Percentiles rank a stretch among this genome's conserved stretches.
Evolutionary conservation across 768 basidiomycete genomes (phyloP).

Genomic region (Suillus fuscotomentosus): DNA sequence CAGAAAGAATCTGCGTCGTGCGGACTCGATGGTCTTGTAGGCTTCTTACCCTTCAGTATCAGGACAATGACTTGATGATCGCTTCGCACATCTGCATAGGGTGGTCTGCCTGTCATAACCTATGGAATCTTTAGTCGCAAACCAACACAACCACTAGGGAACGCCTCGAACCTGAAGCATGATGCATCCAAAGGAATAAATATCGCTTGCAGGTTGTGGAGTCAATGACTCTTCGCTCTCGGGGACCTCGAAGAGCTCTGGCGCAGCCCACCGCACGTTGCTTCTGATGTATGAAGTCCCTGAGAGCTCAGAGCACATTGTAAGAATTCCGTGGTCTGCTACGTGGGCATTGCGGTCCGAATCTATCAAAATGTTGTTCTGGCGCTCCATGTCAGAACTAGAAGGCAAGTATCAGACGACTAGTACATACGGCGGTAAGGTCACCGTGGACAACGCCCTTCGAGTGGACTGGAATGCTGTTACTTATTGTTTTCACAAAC

Average conservation of each 20-base stretch:
- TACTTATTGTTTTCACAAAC: neutral
- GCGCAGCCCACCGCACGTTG: conserved; percentile 44
- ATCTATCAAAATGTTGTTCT: conserved; percentile 38
- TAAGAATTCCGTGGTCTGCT: conserved; percentile 37
- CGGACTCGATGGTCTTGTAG: conserved; percentile 11
- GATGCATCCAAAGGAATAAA: conserved; percentile 30
- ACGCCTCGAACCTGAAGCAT: conserved; percentile 22
- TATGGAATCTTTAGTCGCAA: neutral
- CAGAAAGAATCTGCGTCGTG: conserved; percentile 21
- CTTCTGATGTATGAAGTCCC: conserved; percentile 16
- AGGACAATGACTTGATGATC: conserved; percentile 23
- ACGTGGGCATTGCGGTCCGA: conserved; percentile 28
- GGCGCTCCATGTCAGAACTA: neutral
- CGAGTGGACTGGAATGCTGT: conserved; percentile 6
- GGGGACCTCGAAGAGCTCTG: conserved; percentile 33
- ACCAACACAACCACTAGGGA: neutral
- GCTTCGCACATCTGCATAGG: conserved; percentile 21
- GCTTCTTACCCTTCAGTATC: conserved; percentile 12
- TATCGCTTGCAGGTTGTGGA: conserved; percentile 8
- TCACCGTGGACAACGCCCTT: conserved; percentile 43
- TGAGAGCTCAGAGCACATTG: conserved; percentile 24
- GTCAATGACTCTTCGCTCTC: conserved; percentile 7
- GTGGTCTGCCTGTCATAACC: conserved; percentile 23
- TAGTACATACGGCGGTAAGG: conserved; percentile 38
- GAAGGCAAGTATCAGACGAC: neutral